Evolutionary conservation across 2,329 filamentous ascomycete genomes (phyloP), one percentile per base, ranked within the genome.

Genomic region (Aspergillus piperis): DNA sequence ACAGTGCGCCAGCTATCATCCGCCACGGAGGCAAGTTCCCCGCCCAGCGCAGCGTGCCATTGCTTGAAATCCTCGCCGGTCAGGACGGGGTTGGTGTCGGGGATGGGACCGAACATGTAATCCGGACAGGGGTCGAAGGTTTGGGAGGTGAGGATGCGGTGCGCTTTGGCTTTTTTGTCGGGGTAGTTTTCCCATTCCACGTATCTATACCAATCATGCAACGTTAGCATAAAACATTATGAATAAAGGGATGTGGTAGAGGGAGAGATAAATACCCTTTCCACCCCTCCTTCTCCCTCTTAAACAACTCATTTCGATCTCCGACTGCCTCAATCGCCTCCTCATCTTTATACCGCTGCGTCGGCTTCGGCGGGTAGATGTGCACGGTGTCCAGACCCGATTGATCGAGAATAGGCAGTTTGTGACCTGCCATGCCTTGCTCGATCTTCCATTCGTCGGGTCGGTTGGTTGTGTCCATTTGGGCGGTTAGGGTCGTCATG

Each of bases 161-260:
- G 80, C 0, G 85, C 88, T 49, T 82, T 76, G 25, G 79, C 80
- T 67, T 88, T 88, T 73, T 89, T 90, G 51, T 89, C 86, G 0
- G 88, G 88, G 57, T 89, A 88, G 11, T 85, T 81, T 69, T 90
- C 88, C 88, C 87, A 90, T 67, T 90, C 88, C 5, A 91, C 80
- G 62, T 89, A 90, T 7, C 84, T 74, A 42, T 8, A 30, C 10
- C 27, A 27, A 15, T 5, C 41, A 42, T 8, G 8, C 13, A 44
- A 10, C 17, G 2, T 27, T 8, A 27, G 25, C 25, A 41, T 25
- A 25, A 25, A 2, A 6, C 1, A 25, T 25, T 25, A 25, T 25
- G 23, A 25, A 25, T 25, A 2, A 25, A 25, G 23, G 23, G 23
- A 25, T 8, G 8, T 25, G 1, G 21, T 63, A 32, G 63, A 25